Evolutionary conservation across 2,329 filamentous ascomycete genomes (phyloP).

Genomic region (Alternaria burnsii): DNA sequence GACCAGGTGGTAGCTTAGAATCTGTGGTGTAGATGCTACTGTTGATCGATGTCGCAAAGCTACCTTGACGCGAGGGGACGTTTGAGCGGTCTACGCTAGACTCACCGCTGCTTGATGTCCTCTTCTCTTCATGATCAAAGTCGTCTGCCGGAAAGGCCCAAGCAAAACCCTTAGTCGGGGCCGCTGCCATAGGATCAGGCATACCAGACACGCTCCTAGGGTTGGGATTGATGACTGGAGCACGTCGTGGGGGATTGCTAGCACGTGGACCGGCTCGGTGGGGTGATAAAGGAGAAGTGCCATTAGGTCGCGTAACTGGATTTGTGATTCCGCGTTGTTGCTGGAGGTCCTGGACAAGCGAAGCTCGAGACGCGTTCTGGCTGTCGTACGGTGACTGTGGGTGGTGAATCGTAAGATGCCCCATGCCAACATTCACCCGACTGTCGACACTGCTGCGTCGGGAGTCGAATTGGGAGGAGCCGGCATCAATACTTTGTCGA

Average conservation of each 20-base stretch:
- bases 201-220: slow-evolving; percentile 70
- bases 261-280: slow-evolving; percentile 46
- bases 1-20: slow-evolving; percentile 74
- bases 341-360: slow-evolving; percentile 74
- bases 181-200: slow-evolving; percentile 70
- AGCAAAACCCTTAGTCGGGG: slow-evolving; percentile 82
- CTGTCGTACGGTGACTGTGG: slow-evolving; percentile 76
- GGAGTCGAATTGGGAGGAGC: slow-evolving; percentile 61
- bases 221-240: slow-evolving; percentile 77
- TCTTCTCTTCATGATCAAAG: slow-evolving; percentile 63
- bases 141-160: slow-evolving; percentile 81
- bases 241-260: slow-evolving; percentile 62
- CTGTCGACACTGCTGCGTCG: slow-evolving; percentile 83
- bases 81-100: slow-evolving; percentile 61
- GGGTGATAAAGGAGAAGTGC: slow-evolving; percentile 57
- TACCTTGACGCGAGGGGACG: slow-evolving; percentile 74
- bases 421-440: slow-evolving; percentile 76
- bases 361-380: slow-evolving; percentile 78
- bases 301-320: slow-evolving; percentile 53
- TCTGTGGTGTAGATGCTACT: slow-evolving; percentile 82
- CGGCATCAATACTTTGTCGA: slow-evolving; percentile 60
- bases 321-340: slow-evolving; percentile 62
- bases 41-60: slow-evolving; percentile 77
- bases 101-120: slow-evolving; percentile 59
- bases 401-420: slow-evolving; percentile 72